Evolutionary conservation across 2,329 filamentous ascomycete genomes (phyloP).

Genomic region (Aureobasidium subglaciale): DNA sequence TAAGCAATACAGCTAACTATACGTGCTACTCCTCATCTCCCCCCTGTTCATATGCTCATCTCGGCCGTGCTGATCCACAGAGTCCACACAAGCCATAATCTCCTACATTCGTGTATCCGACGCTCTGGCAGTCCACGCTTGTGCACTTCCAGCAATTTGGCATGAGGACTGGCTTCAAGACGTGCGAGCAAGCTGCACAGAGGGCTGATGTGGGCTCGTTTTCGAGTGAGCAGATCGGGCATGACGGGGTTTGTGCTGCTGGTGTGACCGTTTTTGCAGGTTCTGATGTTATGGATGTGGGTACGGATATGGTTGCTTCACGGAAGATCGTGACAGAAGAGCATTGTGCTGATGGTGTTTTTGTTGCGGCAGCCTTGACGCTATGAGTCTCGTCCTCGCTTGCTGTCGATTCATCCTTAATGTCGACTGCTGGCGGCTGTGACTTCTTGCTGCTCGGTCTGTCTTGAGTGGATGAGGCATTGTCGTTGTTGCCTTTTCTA

Average conservation of each 20-base stretch:
- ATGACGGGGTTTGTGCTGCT: slow-evolving; percentile 13
- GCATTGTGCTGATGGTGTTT: not conserved
- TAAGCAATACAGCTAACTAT: not conserved
- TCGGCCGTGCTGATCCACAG: slow-evolving; percentile 43
- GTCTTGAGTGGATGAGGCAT: not conserved
- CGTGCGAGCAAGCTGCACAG: slow-evolving; percentile 64
- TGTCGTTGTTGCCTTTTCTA: not conserved
- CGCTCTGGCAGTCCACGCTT: slow-evolving; percentile 48
- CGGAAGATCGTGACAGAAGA: not conserved
- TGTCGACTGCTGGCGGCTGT: not conserved
- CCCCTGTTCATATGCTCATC: too few species aligned
- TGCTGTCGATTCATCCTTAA: slow-evolving; percentile 18
- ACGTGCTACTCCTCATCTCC: too few species aligned
- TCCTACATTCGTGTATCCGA: slow-evolving; percentile 58
- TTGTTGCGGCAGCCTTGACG: not conserved
- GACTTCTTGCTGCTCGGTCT: not conserved
- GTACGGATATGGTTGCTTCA: too few species aligned
- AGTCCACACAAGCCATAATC: slow-evolving; percentile 65
- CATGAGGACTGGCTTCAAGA: slow-evolving; percentile 51
- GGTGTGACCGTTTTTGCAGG: too few species aligned
- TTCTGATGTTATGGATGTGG: too few species aligned
- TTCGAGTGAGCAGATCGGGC: slow-evolving; percentile 56
- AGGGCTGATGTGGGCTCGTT: slow-evolving; percentile 51
- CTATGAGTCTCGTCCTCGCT: slow-evolving; percentile 3
- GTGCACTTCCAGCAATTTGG: slow-evolving; percentile 58